Evolutionary conservation across 176 grass and related monocot species (phyloP), one percentile per base, ranked within the genome.

Genomic region (Tuctoria greenei): DNA sequence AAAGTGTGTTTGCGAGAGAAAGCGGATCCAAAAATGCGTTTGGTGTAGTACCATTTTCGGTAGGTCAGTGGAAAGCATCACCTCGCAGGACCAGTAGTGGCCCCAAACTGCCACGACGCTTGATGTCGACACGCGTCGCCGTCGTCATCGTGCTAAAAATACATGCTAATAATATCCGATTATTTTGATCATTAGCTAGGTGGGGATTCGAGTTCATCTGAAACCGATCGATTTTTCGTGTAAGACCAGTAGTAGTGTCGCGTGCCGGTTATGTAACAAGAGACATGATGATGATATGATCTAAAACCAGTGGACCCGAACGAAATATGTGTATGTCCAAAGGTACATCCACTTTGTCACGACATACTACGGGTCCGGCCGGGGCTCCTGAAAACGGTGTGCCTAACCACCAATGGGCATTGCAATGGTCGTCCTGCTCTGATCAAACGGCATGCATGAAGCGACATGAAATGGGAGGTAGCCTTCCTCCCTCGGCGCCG

Each of bases 361-460:
- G n/a, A n/a, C 7, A 2, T 55, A 55, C 20, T 55, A 55, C 18
- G 51, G 51, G 15, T 55, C 10, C 3, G 7, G n/a, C n/a, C n/a
- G n/a, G n/a, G n/a, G 1, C 21, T 24, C 21, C 26, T 50, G 85
- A 87, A 77, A 82, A 42, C 18, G 10, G 66, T 1, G 25, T 15
- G 60, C 79, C 0, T 73, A 87, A 87, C 79, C 79, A 82, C 85
- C 79, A n/a, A 10, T 27, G n/a, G n/a, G n/a, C n/a, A n/a, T n/a
- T n/a, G 54, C n/a, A n/a, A n/a, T n/a, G n/a, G n/a, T n/a, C n/a
- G 54, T 57, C 73, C 72, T 72, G 71, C 69, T 67, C 6, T 26
- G 36, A 81, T 67, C 14, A 57, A 66, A 37, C 57, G 72, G 72
- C 46, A 57, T 67, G 71, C 58, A 31, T 75, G 71, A 82, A 38